These are phyloP conservation scores for Solanum ossicruentum DNA, from an alignment of 257 asterid species.

Conservation along the genomic window DNA sequence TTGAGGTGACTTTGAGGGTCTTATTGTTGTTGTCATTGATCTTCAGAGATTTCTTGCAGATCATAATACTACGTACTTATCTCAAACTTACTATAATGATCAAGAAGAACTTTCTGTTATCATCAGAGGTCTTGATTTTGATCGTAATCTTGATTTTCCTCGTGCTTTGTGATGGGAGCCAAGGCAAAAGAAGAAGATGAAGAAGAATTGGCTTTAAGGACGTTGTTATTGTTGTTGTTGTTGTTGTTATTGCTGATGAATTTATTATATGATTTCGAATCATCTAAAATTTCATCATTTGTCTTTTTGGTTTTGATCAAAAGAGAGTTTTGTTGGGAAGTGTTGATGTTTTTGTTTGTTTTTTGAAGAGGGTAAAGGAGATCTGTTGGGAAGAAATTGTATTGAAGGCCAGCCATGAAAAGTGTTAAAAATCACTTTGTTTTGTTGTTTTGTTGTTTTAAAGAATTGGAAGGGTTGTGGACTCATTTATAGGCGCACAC, in stretches of 20 bases:
- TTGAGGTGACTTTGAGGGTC: not conserved
- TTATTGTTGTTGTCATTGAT: not conserved
- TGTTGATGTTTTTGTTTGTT: not conserved
- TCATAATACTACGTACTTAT: not conserved
- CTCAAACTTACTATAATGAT: not conserved
- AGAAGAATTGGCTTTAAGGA: not conserved
- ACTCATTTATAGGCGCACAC: not conserved
- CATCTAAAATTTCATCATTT: not conserved
- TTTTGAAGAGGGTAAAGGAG: not conserved
- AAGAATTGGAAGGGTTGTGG: not conserved
- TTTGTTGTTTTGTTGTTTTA: not conserved
- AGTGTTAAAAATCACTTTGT: not conserved
- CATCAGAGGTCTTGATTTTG: not conserved
- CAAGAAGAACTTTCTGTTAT: not conserved
- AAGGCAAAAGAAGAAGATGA: not conserved
- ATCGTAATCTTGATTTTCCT: not conserved
- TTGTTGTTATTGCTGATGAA: not conserved
- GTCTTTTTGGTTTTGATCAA: not conserved
- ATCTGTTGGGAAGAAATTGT: constrained; percentile 10
- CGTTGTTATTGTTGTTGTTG: not conserved
- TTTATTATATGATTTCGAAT: not conserved
- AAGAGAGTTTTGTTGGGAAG: not conserved
- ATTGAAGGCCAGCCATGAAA: constrained; percentile 8
- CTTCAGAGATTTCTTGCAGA: not conserved
- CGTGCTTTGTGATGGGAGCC: not conserved